phyloP scores from a whole-genome alignment of 169 alveolate genomes.

The Plasmodium adleri region DNA sequence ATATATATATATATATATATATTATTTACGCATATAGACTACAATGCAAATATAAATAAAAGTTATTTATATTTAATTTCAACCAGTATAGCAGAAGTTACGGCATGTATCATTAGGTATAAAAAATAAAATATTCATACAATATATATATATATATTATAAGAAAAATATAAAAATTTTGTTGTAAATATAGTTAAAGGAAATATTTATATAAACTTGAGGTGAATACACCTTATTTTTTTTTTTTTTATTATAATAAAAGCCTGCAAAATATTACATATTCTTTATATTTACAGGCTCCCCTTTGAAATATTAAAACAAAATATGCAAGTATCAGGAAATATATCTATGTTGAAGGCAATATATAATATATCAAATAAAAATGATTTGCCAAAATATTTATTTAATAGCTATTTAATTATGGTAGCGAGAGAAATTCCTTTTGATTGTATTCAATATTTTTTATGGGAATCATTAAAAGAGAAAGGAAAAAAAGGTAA shows the following conservation, averaged over 20 bases:
- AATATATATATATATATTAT: neutral
- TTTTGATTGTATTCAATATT: constrained; percentile 91
- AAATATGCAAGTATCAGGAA: constrained; percentile 90
- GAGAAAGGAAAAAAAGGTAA: constrained; percentile 63
- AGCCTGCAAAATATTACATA: too few species aligned
- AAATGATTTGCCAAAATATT: constrained; percentile 89
- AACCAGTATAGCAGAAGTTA: constrained; percentile 55
- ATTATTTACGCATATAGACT: constrained; percentile 12
- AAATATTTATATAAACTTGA: too few species aligned
- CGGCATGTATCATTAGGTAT: constrained; percentile 42
- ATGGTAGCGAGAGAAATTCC: constrained; percentile 92
- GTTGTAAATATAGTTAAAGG: neutral
- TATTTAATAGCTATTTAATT: constrained; percentile 89
- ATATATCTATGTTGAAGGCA: constrained; percentile 82
- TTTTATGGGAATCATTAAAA: constrained; percentile 90
- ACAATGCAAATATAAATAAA: constrained; percentile 46
- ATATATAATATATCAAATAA: constrained; percentile 80
- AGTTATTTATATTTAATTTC: constrained; percentile 47
- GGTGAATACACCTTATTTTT: too few species aligned
- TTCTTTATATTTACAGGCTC: constrained; percentile 79
- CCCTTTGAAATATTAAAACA: constrained; percentile 95
- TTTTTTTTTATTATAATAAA: too few species aligned
- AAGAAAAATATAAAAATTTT: neutral
- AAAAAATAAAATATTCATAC: neutral
- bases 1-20: constrained; percentile 3